A percentile compares a stretch with the other conserved stretches of the same genome.
phyloP scores from a whole-genome alignment of 2,329 filamentous ascomycete genomes.

The Emmonsiellopsis sp. region DNA sequence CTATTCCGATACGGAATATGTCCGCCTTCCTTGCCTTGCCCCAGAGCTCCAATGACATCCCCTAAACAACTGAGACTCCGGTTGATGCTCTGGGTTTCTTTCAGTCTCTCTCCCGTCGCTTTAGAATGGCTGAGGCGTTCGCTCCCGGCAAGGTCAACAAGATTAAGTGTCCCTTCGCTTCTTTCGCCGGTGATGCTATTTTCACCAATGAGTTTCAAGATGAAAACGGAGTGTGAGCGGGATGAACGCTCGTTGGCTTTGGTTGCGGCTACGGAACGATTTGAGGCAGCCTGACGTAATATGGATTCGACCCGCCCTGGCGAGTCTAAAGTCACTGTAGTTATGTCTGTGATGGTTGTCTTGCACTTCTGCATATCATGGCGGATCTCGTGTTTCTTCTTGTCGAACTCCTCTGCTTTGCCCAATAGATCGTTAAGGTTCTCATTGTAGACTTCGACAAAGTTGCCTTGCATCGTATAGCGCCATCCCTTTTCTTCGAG shows the following conservation, averaged over 20 bases:
- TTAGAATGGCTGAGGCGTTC: constrained; percentile 83
- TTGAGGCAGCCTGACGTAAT: constrained; percentile 69
- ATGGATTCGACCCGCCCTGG: constrained; percentile 72
- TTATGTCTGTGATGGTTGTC: constrained; percentile 73
- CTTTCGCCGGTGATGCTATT: constrained; percentile 71
- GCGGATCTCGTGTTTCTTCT: constrained; percentile 79
- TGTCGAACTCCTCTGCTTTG: constrained; percentile 59
- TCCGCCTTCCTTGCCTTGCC: constrained; percentile 63
- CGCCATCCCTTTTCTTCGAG: constrained; percentile 87
- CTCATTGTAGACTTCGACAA: constrained; percentile 97
- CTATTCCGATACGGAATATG: constrained; percentile 95
- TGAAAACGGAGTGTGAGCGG: constrained; percentile 92
- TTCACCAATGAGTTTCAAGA: constrained; percentile 58
- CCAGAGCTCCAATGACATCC: constrained; percentile 90
- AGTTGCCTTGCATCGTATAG: constrained; percentile 89
- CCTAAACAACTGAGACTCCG: constrained; percentile 84
- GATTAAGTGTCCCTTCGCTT: constrained; percentile 86
- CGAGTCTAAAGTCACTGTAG: constrained; percentile 66
- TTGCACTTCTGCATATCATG: constrained; percentile 77
- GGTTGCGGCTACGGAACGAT: constrained; percentile 90
- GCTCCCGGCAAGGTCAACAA: constrained; percentile 90
- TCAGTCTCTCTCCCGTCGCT: constrained; percentile 76
- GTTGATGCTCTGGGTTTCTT: constrained; percentile 97
- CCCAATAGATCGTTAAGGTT: constrained; percentile 85
- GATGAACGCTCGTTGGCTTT: constrained; percentile 94